Conservation (phyloP, 148 eudicot species). For the Mesembryanthemum crystallinum region DNA sequence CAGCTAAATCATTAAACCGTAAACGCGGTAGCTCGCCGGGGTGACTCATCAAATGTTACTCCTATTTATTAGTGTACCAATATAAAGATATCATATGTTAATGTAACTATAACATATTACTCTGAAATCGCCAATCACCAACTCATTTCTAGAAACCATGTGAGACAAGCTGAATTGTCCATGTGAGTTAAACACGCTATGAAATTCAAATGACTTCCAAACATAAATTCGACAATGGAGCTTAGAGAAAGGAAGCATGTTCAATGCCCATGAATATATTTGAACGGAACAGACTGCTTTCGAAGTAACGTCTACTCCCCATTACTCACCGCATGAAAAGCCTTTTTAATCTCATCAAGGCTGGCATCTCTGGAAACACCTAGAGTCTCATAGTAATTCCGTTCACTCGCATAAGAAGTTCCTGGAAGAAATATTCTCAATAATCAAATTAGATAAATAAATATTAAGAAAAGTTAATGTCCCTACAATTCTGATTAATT, state of each 20-base stretch:
- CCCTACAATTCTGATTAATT: not conserved
- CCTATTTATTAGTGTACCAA: not conserved
- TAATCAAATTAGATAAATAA: conserved; percentile 2
- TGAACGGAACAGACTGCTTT: not conserved
- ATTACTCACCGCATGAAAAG: conserved; percentile 60
- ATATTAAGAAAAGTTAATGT: not conserved
- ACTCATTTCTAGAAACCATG: not conserved
- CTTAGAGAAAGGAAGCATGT: not conserved
- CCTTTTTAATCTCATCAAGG: conserved; percentile 78
- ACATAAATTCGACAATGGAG: not conserved
- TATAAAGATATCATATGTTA: not conserved
- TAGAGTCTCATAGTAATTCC: conserved; percentile 66
- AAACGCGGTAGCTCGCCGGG: too few relatives aligned
- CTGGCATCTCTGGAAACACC: conserved; percentile 69
- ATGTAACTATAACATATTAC: not conserved
- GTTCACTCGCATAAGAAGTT: conserved; percentile 30
- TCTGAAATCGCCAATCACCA: not conserved
- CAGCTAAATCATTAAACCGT: too few relatives aligned
- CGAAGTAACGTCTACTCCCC: not conserved
- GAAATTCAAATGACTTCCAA: not conserved
- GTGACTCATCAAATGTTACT: not conserved
- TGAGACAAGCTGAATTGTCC: not conserved
- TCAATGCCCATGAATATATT: not conserved
- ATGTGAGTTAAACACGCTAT: not conserved
- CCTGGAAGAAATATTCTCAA: conserved; percentile 43